phyloP scores from a whole-genome alignment of 352 stramenopile genomes.

The Pythium graminicola region DNA sequence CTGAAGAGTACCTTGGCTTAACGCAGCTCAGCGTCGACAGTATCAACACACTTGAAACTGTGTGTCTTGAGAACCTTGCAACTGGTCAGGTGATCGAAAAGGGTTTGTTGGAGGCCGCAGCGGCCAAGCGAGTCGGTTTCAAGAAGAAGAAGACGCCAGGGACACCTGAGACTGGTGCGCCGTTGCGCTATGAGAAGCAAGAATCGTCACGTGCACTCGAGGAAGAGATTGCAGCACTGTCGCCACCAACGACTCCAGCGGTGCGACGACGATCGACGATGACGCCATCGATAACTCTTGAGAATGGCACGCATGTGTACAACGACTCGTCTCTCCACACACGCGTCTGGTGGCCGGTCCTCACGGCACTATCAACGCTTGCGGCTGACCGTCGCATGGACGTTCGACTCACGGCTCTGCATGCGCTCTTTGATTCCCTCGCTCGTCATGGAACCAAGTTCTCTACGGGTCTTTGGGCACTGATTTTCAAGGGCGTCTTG shows the following conservation, averaged over 20 bases:
- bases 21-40: conserved; percentile 68
- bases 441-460: conserved; percentile 67
- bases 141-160: conserved; percentile 40
- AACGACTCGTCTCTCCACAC: conserved; percentile 69
- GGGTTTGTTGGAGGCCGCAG: conserved; percentile 29
- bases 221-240: conserved; percentile 50
- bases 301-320: conserved; percentile 29
- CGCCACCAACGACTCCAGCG: conserved; percentile 26
- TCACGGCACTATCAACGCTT: conserved; percentile 94
- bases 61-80: conserved; percentile 71
- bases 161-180: background rate
- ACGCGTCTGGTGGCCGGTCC: conserved; percentile 91
- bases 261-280: conserved; percentile 33
- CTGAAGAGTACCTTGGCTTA: conserved; percentile 44
- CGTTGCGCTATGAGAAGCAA: conserved; percentile 59
- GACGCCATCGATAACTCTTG: background rate
- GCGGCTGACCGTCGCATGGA: conserved; percentile 87
- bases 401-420: conserved; percentile 73
- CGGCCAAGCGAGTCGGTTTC: conserved; percentile 47
- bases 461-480: conserved; percentile 62
- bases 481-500: conserved; percentile 83
- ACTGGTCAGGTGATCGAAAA: conserved; percentile 74
- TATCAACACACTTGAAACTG: conserved; percentile 48
- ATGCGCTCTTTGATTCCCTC: conserved; percentile 70
- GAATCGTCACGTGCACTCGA: conserved; percentile 52